Evolutionary conservation across 768 basidiomycete genomes (phyloP).

Genomic region (Cystofilobasidium capitatum): DNA sequence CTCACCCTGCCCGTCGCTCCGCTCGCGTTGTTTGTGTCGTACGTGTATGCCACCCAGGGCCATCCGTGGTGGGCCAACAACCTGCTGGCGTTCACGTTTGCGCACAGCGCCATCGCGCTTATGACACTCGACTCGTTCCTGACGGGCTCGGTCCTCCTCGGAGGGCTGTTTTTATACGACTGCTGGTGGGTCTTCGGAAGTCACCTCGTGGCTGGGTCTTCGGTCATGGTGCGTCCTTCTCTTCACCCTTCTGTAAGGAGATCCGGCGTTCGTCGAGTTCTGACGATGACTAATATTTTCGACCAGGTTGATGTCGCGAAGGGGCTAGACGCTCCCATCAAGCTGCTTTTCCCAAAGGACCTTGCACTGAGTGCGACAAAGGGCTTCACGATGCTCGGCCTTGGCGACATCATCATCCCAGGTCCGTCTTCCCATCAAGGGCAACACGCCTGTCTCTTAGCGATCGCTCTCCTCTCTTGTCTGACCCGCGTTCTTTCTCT

Average conservation of each 20-base stretch:
- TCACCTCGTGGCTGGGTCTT: conserved; percentile 36
- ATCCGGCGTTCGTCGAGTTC: not conserved
- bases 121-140: conserved; percentile 80
- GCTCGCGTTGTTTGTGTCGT: conserved; percentile 54
- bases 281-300: conserved; percentile 55
- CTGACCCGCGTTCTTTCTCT: not conserved
- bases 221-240: conserved; percentile 40
- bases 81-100: conserved; percentile 63
- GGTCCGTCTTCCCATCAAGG: not conserved
- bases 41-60: conserved; percentile 48
- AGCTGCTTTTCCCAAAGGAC: conserved; percentile 68
- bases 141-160: conserved; percentile 72
- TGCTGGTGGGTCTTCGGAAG: conserved; percentile 62
- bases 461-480: not conserved
- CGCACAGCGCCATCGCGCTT: conserved; percentile 65
- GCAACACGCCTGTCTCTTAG: not conserved
- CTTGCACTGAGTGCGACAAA: conserved; percentile 44
- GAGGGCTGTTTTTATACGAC: conserved; percentile 83
- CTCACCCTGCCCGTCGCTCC: conserved; percentile 36
- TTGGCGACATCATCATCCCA: conserved; percentile 40
- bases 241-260: not conserved
- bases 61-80: conserved; percentile 69
- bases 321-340: conserved; percentile 82
- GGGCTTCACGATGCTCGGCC: conserved; percentile 80
- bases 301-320: conserved; percentile 66